Conservation (phyloP, 495 filamentous ascomycete species). For the Trichoderma erinaceum region DNA sequence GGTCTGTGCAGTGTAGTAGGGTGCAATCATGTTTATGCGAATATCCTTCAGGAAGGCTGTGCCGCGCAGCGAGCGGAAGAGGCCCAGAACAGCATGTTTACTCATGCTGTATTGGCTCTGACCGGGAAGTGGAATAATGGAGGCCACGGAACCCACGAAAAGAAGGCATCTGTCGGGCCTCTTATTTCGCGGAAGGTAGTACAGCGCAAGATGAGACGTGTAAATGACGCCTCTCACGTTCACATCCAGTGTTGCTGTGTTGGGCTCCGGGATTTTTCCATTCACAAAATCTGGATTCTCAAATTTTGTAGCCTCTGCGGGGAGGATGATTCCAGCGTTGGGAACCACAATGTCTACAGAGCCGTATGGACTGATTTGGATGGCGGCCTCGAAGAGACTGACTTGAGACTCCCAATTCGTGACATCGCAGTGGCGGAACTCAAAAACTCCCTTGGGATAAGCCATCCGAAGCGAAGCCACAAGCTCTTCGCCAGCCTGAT, state of each 20-base stretch:
- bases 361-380: constrained; percentile 46
- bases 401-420: constrained; percentile 54
- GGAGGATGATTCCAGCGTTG: constrained; percentile 53
- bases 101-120: constrained; percentile 50
- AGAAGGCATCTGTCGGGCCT: constrained; percentile 46
- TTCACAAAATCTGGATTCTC: constrained; percentile 33
- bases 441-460: constrained; percentile 30
- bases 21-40: constrained; percentile 54
- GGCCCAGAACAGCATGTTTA: constrained; percentile 60
- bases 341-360: constrained; percentile 58
- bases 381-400: constrained; percentile 50
- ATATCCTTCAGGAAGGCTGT: constrained; percentile 43
- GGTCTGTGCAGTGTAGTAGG: constrained; percentile 60
- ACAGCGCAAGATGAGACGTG: constrained; percentile 58
- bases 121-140: constrained; percentile 39
- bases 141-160: constrained; percentile 52
- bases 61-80: constrained; percentile 52
- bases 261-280: constrained; percentile 43
- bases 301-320: constrained; percentile 26
- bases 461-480: constrained; percentile 31
- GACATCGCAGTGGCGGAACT: constrained; percentile 47
- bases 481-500: constrained; percentile 31
- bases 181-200: constrained; percentile 38
- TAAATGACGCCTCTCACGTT: constrained; percentile 60
- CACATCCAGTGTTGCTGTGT: constrained; percentile 50